Base-by-base conservation (phyloP, 129 eudicot species). In the Cynara cardunculus region DNA sequence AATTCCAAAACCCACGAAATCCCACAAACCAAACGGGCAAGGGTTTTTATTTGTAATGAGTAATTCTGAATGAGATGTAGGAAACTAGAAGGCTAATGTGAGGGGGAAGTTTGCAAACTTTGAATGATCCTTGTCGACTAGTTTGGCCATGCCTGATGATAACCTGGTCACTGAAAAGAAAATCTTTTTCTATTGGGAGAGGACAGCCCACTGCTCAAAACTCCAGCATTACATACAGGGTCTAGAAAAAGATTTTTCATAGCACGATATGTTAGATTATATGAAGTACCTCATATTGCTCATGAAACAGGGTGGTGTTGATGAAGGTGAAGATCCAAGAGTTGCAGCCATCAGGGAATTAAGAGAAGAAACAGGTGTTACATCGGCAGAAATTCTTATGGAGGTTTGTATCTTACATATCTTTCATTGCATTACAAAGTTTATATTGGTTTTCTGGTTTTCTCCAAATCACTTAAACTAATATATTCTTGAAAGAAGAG, bases 351-450 rank as follows among this genome's bases (percentile, higher is more conserved):
- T 92, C 72, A 88, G 99, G 87, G 99, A 95, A 86, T 81, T 92
- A 66, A 85, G 90, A 89, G 99, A 95, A 89, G 99, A 95, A 86
- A 95, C 99, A 25, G 99, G 99, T 71, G 97, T 95, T 79, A 89
- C 97, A 25, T 92, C 97, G 31, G 99, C 94, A 27, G 97, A 95
- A 79, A 73, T 89, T 78, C 82, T 95, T 70, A 97, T 91, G 31
- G 97, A 95, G 99, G 99, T 94, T 59, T 74, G 85, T 41, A 53
- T 83, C n/a, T 14, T 59, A 2, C 30, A n/a, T 72, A 24, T 28
- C 21, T 76, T 72, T 74, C 26, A 32, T 71, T 56, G 44, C 22
- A 44, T 76, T 81, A 35, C 26, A 11, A 26, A 35, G 31, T 44
- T 37, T 74, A 34, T 25, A 3, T 16, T 49, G 21, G 73, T 56